These are phyloP conservation scores for Ophioceras dolichostomum DNA, from an alignment of 2,329 filamentous ascomycete species.

Conservation along the genomic window DNA sequence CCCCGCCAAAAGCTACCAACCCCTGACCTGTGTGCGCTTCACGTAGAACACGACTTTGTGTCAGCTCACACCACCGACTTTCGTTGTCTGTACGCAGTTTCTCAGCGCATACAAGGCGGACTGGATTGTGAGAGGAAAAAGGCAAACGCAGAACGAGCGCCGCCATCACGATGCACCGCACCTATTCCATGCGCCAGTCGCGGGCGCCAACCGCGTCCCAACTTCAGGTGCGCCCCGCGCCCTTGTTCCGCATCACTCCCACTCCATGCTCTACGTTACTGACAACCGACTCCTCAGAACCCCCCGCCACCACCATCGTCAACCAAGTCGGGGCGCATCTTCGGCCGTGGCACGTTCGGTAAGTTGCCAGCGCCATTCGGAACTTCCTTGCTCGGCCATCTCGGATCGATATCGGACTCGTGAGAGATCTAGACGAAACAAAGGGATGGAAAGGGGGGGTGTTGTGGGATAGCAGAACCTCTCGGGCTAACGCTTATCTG, in stretches of 20 bases:
- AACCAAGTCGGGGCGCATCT: slow-evolving; percentile 83
- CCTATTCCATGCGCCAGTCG: slow-evolving; percentile 96
- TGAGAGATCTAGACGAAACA: neutral
- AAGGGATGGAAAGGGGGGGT: neutral
- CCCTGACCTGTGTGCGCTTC: too few relatives aligned
- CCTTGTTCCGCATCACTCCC: too few relatives aligned
- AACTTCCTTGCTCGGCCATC: slow-evolving; percentile 2
- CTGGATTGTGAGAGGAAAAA: too few relatives aligned
- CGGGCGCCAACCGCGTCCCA: slow-evolving; percentile 88
- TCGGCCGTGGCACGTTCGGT: slow-evolving; percentile 80
- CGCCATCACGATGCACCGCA: slow-evolving; percentile 76
- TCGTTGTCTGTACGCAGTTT: too few relatives aligned
- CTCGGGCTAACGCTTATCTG: too few relatives aligned
- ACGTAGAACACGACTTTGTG: too few relatives aligned
- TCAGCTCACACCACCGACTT: too few relatives aligned
- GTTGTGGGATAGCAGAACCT: neutral
- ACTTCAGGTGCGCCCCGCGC: slow-evolving; percentile 37
- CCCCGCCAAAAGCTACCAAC: too few relatives aligned
- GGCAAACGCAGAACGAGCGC: neutral
- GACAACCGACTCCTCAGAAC: slow-evolving; percentile 44
- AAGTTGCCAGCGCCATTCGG: slow-evolving; percentile 25
- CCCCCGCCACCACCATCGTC: slow-evolving; percentile 83
- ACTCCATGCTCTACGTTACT: neutral
- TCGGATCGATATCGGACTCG: too few relatives aligned
- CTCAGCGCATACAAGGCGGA: too few relatives aligned